Evolutionary conservation across 768 basidiomycete species (phyloP).

Genomic region (Leccinum broughii): DNA sequence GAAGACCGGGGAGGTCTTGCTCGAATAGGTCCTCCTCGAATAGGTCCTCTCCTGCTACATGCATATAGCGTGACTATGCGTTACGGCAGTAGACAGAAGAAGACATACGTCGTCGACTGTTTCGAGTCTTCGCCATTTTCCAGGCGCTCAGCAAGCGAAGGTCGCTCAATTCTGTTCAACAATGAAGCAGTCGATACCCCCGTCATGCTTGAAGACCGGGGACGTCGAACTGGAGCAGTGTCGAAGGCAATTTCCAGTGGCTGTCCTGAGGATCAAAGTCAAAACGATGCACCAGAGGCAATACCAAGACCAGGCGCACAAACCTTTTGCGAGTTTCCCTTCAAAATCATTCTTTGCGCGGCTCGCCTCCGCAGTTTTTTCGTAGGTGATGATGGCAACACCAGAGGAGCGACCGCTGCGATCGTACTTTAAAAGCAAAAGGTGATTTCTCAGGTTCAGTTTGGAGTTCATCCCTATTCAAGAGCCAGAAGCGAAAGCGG

Average conservation of each 20-base stretch:
- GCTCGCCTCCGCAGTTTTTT: slow-evolving; percentile 75
- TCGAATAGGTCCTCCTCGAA: slow-evolving; percentile 57
- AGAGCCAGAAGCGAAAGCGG: slow-evolving; percentile 45
- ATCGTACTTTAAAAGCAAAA: slow-evolving; percentile 77
- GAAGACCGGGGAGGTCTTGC: slow-evolving; percentile 28
- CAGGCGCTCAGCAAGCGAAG: slow-evolving; percentile 67
- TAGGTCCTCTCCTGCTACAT: slow-evolving; percentile 44
- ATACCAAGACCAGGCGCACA: not conserved
- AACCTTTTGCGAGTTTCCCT: slow-evolving; percentile 88
- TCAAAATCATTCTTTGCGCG: slow-evolving; percentile 83
- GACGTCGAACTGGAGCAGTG: slow-evolving; percentile 43
- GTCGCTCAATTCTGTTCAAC: slow-evolving; percentile 74
- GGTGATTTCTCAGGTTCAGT: slow-evolving; percentile 58
- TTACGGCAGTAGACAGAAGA: not conserved
- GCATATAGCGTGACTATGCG: slow-evolving; percentile 2
- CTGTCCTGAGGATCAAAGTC: slow-evolving; percentile 53
- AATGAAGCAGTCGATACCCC: slow-evolving; percentile 53
- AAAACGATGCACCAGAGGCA: not conserved
- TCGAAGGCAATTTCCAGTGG: slow-evolving; percentile 74
- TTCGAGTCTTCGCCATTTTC: slow-evolving; percentile 43
- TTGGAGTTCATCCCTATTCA: slow-evolving; percentile 41
- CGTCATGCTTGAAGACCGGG: slow-evolving; percentile 49
- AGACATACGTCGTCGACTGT: slow-evolving; percentile 11
- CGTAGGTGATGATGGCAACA: slow-evolving; percentile 76
- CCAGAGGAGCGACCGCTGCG: slow-evolving; percentile 92